Conservation (phyloP, 805 yeast genomes). For the Clavispora vitiphila region DNA sequence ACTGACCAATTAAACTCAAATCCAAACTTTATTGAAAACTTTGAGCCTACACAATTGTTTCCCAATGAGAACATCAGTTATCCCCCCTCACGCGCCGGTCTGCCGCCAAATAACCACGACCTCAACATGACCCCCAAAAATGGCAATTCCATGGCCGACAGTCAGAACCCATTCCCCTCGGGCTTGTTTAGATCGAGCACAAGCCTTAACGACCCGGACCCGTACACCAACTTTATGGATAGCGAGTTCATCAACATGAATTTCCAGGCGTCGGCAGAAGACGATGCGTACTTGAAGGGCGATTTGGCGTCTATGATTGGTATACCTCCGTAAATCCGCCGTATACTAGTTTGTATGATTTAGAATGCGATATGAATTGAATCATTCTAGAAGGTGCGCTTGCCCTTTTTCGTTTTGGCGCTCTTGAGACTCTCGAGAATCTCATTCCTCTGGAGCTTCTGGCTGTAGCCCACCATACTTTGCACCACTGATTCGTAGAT, state of each 20-base stretch:
- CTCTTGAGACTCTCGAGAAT: slow-evolving; percentile 27
- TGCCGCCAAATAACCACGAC: slow-evolving; percentile 18
- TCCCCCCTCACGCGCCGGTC: slow-evolving; percentile 35
- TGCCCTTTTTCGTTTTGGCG: slow-evolving; percentile 18
- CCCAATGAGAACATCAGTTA: slow-evolving; percentile 36
- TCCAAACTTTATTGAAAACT: slow-evolving; percentile 42
- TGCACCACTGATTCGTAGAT: slow-evolving; percentile 86
- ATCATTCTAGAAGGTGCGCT: slow-evolving; percentile 8
- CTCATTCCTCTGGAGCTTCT: slow-evolving; percentile 58
- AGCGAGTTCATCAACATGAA: slow-evolving; percentile 40
- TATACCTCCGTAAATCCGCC: slow-evolving; percentile 7
- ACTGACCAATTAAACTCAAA: slow-evolving; percentile 48
- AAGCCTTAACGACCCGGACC: slow-evolving; percentile 7
- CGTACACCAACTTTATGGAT: slow-evolving; percentile 35
- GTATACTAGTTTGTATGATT: slow-evolving; percentile 5
- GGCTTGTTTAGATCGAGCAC: slow-evolving; percentile 4
- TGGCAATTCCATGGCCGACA: slow-evolving; percentile 2
- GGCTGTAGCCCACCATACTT: slow-evolving; percentile 86
- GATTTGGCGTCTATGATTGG: slow-evolving; percentile 8
- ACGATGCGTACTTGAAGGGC: slow-evolving; percentile 13
- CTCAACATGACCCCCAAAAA: slow-evolving; percentile 2
- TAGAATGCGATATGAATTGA: slow-evolving; percentile 12
- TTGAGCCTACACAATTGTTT: slow-evolving; percentile 54
- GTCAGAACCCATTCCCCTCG: slow-evolving; percentile 4
- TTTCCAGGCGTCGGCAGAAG: slow-evolving; percentile 22